Conservation (phyloP, 352 stramenopile species). For the Thalassiosira ordinaria region DNA sequence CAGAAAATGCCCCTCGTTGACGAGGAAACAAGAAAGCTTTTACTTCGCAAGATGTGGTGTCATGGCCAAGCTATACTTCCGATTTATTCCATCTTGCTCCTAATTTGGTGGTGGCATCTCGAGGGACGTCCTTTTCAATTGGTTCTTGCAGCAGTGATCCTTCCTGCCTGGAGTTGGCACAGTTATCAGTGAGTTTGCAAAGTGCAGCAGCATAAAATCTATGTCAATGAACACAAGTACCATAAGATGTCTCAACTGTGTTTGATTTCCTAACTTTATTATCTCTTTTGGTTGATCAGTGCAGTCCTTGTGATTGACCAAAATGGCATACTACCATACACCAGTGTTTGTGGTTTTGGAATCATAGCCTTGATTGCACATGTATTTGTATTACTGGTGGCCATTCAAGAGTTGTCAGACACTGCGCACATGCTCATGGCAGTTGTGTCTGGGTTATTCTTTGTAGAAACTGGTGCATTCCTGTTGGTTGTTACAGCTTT, state of each 20-base stretch:
- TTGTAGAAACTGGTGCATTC: constrained; percentile 49
- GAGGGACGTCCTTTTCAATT: constrained; percentile 9
- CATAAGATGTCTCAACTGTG: too few relatives aligned
- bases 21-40: constrained; percentile 37
- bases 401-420: constrained; percentile 16
- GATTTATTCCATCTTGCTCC: constrained; percentile 23
- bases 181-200: constrained; percentile 31
- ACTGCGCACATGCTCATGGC: constrained; percentile 33
- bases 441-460: constrained; percentile 41
- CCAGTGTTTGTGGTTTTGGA: constrained; percentile 17
- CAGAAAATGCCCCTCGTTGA: constrained; percentile 39
- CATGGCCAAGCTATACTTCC: constrained; percentile 41
- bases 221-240: too few relatives aligned
- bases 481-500: constrained; percentile 28
- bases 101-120: constrained; percentile 29
- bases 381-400: constrained; percentile 21
- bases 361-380: constrained; percentile 29
- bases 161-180: constrained; percentile 37
- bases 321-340: background rate
- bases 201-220: too few relatives aligned
- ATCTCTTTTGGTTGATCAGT: constrained; percentile 1
- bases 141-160: constrained; percentile 15
- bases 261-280: too few relatives aligned
- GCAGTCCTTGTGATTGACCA: constrained; percentile 9
- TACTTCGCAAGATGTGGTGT: constrained; percentile 49